phyloP scores from a whole-genome alignment of 106 monocot genomes.

The Alisma plantagoaquatica region DNA sequence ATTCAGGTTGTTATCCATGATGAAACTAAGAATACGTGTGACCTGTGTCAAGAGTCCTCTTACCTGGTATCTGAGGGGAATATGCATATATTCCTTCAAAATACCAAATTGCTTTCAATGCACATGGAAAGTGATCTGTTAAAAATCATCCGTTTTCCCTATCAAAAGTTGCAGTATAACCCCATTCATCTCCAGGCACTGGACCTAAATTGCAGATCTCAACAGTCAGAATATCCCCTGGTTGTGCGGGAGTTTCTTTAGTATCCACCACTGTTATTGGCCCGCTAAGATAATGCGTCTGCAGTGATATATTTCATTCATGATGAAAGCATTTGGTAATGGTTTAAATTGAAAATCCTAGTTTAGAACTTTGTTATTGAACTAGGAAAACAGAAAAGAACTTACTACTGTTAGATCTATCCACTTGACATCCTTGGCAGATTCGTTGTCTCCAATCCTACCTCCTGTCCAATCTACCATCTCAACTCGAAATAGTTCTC shows the following conservation, averaged over 20 bases:
- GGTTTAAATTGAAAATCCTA: no score
- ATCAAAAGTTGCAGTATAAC: conserved; percentile 77
- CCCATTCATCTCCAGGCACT: conserved; percentile 88
- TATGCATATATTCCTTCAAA: conserved; percentile 90
- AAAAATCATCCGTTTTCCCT: conserved; percentile 89
- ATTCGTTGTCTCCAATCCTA: conserved; percentile 45
- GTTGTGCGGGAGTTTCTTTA: conserved; percentile 53
- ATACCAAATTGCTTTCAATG: conserved; percentile 92
- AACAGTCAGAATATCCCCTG: conserved; percentile 74
- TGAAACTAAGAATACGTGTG: not conserved
- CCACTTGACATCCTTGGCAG: conserved; percentile 56
- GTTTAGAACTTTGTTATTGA: no score
- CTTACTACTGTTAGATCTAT: conserved; percentile 63
- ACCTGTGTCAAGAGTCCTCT: no score
- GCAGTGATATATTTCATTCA: no score
- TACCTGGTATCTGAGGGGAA: conserved; percentile 83
- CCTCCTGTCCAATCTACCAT: conserved; percentile 88
- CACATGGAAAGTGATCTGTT: conserved; percentile 78
- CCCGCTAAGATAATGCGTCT: conserved; percentile 81
- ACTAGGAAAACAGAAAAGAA: no score
- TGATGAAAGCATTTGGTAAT: no score
- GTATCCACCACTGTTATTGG: conserved; percentile 50
- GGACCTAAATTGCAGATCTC: conserved; percentile 87
- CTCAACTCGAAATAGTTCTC: conserved; percentile 68
- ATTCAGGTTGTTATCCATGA: no score